A percentile compares a stretch with the other conserved stretches of the same genome.
phyloP scores from a whole-genome alignment of 2,329 filamentous ascomycete species.

The Sphaerulina musiva region DNA sequence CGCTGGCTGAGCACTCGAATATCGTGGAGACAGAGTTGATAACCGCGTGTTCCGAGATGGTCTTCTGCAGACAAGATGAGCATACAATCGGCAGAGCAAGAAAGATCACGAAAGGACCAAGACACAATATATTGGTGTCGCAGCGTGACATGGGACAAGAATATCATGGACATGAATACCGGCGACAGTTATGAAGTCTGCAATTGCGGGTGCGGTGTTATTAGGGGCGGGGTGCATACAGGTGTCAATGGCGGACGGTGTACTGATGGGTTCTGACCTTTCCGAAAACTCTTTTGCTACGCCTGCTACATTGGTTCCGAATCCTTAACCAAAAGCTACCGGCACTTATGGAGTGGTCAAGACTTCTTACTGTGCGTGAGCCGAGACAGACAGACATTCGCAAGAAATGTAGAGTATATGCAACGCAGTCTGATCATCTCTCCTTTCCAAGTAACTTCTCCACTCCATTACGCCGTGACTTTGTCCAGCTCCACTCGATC shows the following conservation, averaged over 20 bases:
- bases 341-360: neutral
- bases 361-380: neutral
- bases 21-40: neutral
- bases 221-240: slow-evolving; percentile 1
- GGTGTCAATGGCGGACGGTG: neutral
- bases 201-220: slow-evolving; percentile 9
- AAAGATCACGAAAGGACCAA: neutral
- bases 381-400: neutral
- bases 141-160: slow-evolving; percentile 6
- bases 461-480: neutral
- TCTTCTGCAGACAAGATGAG: neutral
- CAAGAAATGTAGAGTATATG: neutral
- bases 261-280: slow-evolving; percentile 4
- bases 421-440: neutral
- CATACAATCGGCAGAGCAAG: slow-evolving; percentile 9
- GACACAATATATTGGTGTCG: slow-evolving; percentile 6
- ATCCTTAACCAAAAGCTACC: neutral
- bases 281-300: slow-evolving; percentile 1
- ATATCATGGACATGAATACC: slow-evolving; percentile 8
- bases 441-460: neutral
- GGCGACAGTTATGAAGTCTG: slow-evolving; percentile 7
- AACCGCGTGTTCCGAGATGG: neutral
- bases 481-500: neutral
- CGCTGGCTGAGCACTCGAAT: neutral
- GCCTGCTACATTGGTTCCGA: neutral